Evolutionary conservation across 1,284 basidiomycete genomes (phyloP), one percentile per base, ranked within the genome.

Genomic region (Apiotrichum sp.): DNA sequence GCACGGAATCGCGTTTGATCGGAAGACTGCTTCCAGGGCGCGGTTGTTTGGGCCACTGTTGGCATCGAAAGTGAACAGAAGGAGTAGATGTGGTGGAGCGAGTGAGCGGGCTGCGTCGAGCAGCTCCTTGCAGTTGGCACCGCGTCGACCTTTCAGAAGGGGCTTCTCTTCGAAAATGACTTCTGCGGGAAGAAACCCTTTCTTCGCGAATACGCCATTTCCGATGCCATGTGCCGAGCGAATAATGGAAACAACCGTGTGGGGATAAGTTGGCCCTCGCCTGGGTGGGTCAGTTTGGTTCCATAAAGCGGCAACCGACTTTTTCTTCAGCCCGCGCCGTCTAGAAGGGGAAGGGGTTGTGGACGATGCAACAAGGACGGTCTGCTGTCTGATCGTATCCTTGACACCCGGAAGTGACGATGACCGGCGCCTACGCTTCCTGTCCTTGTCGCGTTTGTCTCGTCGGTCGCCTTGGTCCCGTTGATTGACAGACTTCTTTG

Each of bases 1-100:
- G 16, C 48, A 49, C 4, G 51, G 51, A 22, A 57, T 57, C 32
- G 47, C 48, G 38, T 57, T 57, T 7, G 51, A 36, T 31, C 33
- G 29, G 16, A 52, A 36, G 13, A 57, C 38, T 11, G 51, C 22
- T 31, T 16, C 33, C 10, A 46, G 6, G n/a, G 31, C 49, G 13
- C 29, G 14, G 33, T 14, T 32, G n/a, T n/a, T 33, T 7, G 43
- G 43, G 5, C 16, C 33, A 3, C 40, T 41, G 13, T 32, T 33
- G 6, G 32, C 39, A n/a, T 43, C 49, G 10, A 42, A 41, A 3
- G 33, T 9, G 3, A 43, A 16, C n/a, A 50, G 33, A 39, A 50
- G 33, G 14, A 43, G n/a, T 8, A 50, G 41, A 14, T 29, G 10
- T 10, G 22, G 32, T 6, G 16, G 32, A 4, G 40, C 7, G 8